phyloP scores from a whole-genome alignment of 352 stramenopile species.

The Phytophthora cactorum region DNA sequence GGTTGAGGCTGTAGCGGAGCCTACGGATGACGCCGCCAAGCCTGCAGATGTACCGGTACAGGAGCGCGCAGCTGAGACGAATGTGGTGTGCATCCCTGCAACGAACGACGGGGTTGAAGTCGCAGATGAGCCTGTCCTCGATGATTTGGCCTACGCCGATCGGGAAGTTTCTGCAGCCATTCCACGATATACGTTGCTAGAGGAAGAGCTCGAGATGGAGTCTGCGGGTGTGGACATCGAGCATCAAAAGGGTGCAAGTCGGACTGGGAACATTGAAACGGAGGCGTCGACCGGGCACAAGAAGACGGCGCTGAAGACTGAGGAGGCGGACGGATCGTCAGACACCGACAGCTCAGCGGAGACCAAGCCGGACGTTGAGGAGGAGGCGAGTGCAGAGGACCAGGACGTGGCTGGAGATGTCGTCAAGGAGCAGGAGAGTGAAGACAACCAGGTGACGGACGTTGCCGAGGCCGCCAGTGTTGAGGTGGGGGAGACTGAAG shows the following conservation, averaged over 20 bases:
- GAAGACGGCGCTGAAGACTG: conserved; percentile 4
- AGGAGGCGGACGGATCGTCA: neutral
- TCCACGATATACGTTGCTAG: conserved; percentile 23
- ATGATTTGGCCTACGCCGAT: conserved; percentile 1
- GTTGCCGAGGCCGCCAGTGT: neutral
- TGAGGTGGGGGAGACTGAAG: neutral
- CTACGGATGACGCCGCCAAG: neutral
- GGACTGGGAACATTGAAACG: conserved; percentile 2
- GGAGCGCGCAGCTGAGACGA: conserved; percentile 20
- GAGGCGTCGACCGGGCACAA: neutral
- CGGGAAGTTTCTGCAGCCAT: conserved; percentile 35
- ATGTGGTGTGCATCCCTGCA: conserved; percentile 22
- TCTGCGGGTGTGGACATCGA: neutral
- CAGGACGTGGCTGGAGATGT: conserved; percentile 3
- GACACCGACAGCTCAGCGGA: conserved; percentile 25
- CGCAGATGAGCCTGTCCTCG: conserved; percentile 26
- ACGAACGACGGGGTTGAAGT: conserved; percentile 14
- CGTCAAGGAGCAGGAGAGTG: neutral
- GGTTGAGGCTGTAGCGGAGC: neutral
- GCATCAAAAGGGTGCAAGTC: conserved; percentile 12
- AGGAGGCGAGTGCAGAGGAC: neutral
- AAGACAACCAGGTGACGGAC: neutral
- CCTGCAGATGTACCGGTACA: neutral
- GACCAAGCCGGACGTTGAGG: conserved; percentile 8
- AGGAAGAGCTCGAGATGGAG: conserved; percentile 15